Evolutionary conservation across 2,329 filamentous ascomycete species (phyloP), one percentile per base, ranked within the genome.

Genomic region (Zarea fungicola): DNA sequence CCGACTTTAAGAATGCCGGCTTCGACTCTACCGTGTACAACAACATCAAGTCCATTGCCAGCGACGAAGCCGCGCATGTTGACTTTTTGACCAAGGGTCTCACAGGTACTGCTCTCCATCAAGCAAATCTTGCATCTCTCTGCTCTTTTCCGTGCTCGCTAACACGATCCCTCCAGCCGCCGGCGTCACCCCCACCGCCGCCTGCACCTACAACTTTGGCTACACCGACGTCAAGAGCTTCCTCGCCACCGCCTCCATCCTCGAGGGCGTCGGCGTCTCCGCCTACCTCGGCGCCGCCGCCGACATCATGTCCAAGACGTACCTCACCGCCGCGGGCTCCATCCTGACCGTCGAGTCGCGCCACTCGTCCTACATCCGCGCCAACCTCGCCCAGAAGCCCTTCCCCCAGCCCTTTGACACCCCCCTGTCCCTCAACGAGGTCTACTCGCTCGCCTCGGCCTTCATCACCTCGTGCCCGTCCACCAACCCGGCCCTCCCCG

Each of bases 271-370:
- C 51, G 85, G 85, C 65, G 77, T 89, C 26, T 85, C 83, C n/a
- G 85, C 85, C 54, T 85, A 83, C 67, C 78, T 89, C 13, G 85
- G 85, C 51, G 85, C 83, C 22, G 84, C 84, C 13, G 80, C 83
- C 5, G 72, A 88, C 26, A 66, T 89, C 54, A 73, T 77, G 39
- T 73, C 75, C 48, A 69, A 74, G 42, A 72, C 71, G 42, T 78
- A 87, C 53, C 79, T 90, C 43, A 72, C 76, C 52, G 79, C 81
- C 18, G 85, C 86, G 3, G 85, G 76, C 9, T 80, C 80, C 43
- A 89, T 90, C 63, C 76, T 87, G 37, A 86, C 84, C 21, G 77
- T 87, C 52, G 86, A 90, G 69, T 76, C 84, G 23, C 78, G 86
- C 51, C 86, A 90, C 68, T 83, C 87, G 67, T 83, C 83, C 53